These are phyloP conservation scores for Endoconidiophora polonica DNA, from an alignment of 2,329 filamentous ascomycete genomes.

Conservation along the genomic window DNA sequence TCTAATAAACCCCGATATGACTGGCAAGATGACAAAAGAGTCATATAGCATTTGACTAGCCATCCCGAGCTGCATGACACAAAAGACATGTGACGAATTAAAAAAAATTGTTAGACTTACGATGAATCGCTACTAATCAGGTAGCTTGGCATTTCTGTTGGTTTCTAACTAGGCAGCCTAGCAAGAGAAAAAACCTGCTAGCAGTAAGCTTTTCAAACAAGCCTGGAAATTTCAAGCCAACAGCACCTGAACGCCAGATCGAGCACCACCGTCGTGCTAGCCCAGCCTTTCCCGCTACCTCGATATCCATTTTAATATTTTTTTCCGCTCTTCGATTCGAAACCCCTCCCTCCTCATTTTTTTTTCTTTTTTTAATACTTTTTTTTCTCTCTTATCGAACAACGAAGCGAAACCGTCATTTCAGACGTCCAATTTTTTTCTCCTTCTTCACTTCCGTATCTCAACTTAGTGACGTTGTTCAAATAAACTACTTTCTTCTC, in stretches of 20 bases:
- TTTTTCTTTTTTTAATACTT: neutral
- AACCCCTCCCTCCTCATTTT: slow-evolving; percentile 1
- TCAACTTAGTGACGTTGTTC: neutral
- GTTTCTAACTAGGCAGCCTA: too few relatives aligned
- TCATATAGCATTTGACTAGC: too few relatives aligned
- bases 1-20: too few relatives aligned
- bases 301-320: neutral
- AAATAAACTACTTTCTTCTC: neutral
- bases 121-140: too few relatives aligned
- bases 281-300: slow-evolving; percentile 4
- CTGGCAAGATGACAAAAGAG: too few relatives aligned
- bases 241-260: neutral
- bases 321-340: slow-evolving; percentile 2
- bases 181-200: too few relatives aligned
- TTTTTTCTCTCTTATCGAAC: slow-evolving; percentile 5
- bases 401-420: slow-evolving; percentile 3
- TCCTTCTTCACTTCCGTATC: slow-evolving; percentile 1
- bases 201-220: too few relatives aligned
- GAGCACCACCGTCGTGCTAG: neutral
- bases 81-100: too few relatives aligned
- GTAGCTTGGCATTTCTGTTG: too few relatives aligned
- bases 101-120: too few relatives aligned
- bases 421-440: neutral
- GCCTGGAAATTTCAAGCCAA: neutral
- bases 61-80: too few relatives aligned